These are phyloP conservation scores for Mucor racemosus DNA, from an alignment of 371 early-diverging fungal species.

Conservation along the genomic window DNA sequence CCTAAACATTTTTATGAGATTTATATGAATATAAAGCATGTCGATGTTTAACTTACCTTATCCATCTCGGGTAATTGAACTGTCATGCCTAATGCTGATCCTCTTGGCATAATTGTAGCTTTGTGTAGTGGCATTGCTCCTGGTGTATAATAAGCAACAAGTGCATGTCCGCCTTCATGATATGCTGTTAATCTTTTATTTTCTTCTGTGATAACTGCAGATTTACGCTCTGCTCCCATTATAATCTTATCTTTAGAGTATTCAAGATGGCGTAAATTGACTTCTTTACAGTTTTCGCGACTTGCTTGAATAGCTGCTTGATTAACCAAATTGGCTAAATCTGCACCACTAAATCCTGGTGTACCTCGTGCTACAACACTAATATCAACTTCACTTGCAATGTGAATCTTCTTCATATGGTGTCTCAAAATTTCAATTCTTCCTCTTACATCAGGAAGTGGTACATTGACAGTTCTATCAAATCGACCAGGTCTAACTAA, in stretches of 20 bases:
- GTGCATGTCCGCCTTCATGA: slow-evolving; percentile 98
- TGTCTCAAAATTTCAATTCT: slow-evolving; percentile 91
- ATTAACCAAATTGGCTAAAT: slow-evolving; percentile 95
- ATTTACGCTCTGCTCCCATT: slow-evolving; percentile 95
- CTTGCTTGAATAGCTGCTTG: slow-evolving; percentile 95
- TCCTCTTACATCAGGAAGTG: slow-evolving; percentile 96
- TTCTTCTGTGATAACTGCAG: slow-evolving; percentile 90
- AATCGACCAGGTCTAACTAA: slow-evolving; percentile 98
- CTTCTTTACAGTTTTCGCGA: slow-evolving; percentile 70
- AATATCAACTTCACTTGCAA: slow-evolving; percentile 72
- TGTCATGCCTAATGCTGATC: slow-evolving; percentile 88
- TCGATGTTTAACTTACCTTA: slow-evolving; percentile 44
- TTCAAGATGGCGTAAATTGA: slow-evolving; percentile 86
- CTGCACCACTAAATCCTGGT: slow-evolving; percentile 97
- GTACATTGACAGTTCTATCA: slow-evolving; percentile 95
- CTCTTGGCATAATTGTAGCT: slow-evolving; percentile 98
- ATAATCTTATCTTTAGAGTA: slow-evolving; percentile 97
- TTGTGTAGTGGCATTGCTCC: slow-evolving; percentile 98
- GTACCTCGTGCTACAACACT: slow-evolving; percentile 94
- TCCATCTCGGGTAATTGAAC: slow-evolving; percentile 97
- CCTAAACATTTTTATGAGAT: slow-evolving; percentile 33
- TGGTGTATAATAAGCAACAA: slow-evolving; percentile 94
- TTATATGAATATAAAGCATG: not conserved
- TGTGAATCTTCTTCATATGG: slow-evolving; percentile 80
- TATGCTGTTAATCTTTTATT: slow-evolving; percentile 91